These are phyloP conservation scores for Candida anglica DNA, from an alignment of 805 yeast species.

Conservation along the genomic window DNA sequence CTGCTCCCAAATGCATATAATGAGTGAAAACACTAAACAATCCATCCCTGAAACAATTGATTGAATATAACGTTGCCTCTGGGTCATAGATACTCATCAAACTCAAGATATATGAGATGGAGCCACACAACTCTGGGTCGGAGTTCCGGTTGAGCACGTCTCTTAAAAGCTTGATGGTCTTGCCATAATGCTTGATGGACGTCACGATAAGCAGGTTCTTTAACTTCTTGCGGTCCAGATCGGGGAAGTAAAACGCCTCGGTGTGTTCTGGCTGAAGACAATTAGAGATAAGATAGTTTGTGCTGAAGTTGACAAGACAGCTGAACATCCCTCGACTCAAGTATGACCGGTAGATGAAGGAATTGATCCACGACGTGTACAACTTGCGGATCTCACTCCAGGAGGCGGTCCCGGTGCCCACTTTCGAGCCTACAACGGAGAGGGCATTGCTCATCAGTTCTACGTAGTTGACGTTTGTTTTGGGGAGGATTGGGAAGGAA, in stretches of 20 bases:
- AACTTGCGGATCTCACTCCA: slow-evolving; percentile 24
- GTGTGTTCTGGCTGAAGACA: slow-evolving; percentile 13
- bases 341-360: slow-evolving; percentile 23
- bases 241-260: slow-evolving; percentile 6
- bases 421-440: slow-evolving; percentile 9
- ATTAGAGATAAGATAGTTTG: slow-evolving; percentile 34
- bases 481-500: not conserved
- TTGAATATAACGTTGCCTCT: slow-evolving; percentile 33
- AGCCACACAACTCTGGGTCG: slow-evolving; percentile 28
- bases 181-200: slow-evolving; percentile 33
- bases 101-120: slow-evolving; percentile 32
- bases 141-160: slow-evolving; percentile 20
- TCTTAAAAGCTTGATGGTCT: slow-evolving; percentile 30
- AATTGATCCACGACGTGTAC: slow-evolving; percentile 30
- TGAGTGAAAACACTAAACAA: slow-evolving; percentile 31
- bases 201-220: slow-evolving; percentile 25
- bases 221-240: slow-evolving; percentile 10
- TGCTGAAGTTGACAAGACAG: slow-evolving; percentile 34
- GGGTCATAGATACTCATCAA: slow-evolving; percentile 42
- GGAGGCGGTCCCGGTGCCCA: slow-evolving; percentile 21
- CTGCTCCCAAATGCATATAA: slow-evolving; percentile 17
- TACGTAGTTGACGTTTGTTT: not conserved
- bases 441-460: not conserved
- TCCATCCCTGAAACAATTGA: slow-evolving; percentile 38
- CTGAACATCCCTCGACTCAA: slow-evolving; percentile 26